phyloP scores from a whole-genome alignment of 257 asterid genomes.

The Solanum tarapatanum region DNA sequence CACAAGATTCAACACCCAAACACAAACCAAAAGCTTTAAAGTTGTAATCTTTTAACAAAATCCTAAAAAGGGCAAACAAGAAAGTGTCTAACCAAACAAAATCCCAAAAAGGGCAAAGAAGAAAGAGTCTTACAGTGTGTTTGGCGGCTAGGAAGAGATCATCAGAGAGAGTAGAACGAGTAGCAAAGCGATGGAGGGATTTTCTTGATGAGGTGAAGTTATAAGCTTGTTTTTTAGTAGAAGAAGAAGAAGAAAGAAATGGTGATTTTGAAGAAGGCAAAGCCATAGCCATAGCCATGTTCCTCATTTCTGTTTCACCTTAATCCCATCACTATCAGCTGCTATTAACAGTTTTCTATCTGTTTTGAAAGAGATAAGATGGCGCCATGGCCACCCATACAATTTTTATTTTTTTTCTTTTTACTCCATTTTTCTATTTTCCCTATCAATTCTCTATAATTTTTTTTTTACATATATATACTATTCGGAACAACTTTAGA shows the following conservation, averaged over 20 bases:
- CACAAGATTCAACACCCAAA: neutral
- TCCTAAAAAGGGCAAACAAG: neutral
- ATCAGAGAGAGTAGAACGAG: slow-evolving; percentile 26
- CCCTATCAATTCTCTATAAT: neutral
- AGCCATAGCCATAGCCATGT: neutral
- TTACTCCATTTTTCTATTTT: neutral
- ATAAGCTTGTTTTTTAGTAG: neutral
- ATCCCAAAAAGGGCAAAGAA: neutral
- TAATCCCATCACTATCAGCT: neutral
- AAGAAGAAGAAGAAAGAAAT: neutral
- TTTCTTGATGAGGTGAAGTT: neutral
- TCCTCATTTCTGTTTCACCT: neutral
- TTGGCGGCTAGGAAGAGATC: slow-evolving; percentile 48
- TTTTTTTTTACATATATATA: no score
- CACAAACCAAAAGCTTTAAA: neutral
- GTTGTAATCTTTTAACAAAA: neutral
- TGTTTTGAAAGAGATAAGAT: neutral
- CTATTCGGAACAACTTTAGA: no score
- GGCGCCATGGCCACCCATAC: neutral
- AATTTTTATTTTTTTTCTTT: neutral
- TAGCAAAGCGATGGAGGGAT: slow-evolving; percentile 10
- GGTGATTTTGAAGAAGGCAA: neutral
- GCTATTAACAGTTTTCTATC: neutral
- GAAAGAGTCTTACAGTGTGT: slow-evolving; percentile 28
- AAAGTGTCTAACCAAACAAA: slow-evolving; percentile 13